These are phyloP conservation scores for Gaultheria prostrata DNA, from an alignment of 148 eudicot species.

Conservation along the genomic window DNA sequence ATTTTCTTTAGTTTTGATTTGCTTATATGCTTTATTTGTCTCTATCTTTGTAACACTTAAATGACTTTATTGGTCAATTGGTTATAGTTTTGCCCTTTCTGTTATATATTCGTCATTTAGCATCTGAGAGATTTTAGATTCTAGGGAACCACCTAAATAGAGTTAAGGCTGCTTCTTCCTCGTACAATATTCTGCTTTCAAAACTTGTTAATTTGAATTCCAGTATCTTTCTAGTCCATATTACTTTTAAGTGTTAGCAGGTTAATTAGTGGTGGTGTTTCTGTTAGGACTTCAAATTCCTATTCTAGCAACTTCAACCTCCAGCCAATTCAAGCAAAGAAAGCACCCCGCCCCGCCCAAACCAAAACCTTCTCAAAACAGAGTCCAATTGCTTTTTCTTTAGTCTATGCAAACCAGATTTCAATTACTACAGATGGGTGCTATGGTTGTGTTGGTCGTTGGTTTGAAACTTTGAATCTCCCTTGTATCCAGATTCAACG, in stretches of 20 bases:
- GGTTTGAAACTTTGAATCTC: background rate
- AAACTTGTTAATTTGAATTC: background rate
- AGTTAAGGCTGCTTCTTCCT: background rate
- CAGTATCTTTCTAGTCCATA: background rate
- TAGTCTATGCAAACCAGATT: background rate
- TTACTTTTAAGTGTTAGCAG: background rate
- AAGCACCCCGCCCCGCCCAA: background rate
- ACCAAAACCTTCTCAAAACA: background rate
- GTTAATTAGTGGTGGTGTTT: background rate
- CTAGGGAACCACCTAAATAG: background rate
- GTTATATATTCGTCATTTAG: background rate
- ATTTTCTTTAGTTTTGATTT: background rate
- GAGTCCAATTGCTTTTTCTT: background rate
- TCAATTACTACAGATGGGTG: background rate
- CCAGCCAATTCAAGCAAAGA: background rate
- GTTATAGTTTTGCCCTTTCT: background rate
- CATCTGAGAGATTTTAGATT: background rate
- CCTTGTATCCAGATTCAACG: background rate
- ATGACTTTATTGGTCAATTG: background rate
- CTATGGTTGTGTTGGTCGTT: background rate
- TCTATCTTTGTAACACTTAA: background rate
- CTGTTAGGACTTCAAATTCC: background rate
- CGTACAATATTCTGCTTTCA: background rate
- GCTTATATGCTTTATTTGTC: background rate
- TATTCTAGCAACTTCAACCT: background rate